These are phyloP conservation scores for Plenodomus tracheiphilus DNA, from an alignment of 2,329 filamentous ascomycete species.

Conservation along the genomic window DNA sequence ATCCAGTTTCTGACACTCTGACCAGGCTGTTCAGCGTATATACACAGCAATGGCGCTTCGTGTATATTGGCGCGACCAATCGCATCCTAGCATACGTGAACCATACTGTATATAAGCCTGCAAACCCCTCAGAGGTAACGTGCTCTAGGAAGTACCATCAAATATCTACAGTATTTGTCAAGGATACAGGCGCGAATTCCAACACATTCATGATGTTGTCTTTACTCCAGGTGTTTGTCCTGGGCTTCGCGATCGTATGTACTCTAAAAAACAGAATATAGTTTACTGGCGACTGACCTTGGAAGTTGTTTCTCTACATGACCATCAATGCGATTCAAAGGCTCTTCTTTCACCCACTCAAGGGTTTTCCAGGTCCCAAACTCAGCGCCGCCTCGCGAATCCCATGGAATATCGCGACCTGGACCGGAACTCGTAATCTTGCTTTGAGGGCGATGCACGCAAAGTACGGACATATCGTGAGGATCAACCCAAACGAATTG, in stretches of 20 bases:
- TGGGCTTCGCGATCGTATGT: not conserved
- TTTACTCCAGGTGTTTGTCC: no score
- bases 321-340: slow-evolving; percentile 37
- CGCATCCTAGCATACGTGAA: no score
- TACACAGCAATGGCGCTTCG: no score
- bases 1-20: no score
- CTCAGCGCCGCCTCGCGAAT: slow-evolving; percentile 41
- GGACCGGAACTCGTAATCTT: slow-evolving; percentile 25
- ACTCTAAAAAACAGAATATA: not conserved
- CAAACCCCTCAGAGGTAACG: no score
- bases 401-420: slow-evolving; percentile 30
- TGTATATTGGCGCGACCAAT: no score
- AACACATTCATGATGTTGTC: no score
- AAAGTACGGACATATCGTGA: slow-evolving; percentile 48
- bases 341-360: slow-evolving; percentile 42
- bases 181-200: no score
- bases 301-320: slow-evolving; percentile 16
- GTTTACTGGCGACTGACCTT: slow-evolving; percentile 2
- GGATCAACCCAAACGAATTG: slow-evolving; percentile 46
- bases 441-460: slow-evolving; percentile 38
- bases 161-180: no score
- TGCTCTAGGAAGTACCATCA: no score
- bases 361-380: slow-evolving; percentile 50
- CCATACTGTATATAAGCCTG: no score
- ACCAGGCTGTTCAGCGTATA: no score